Conservation (phyloP, 129 eudicot genomes). For the Escallonia rubra region DNA sequence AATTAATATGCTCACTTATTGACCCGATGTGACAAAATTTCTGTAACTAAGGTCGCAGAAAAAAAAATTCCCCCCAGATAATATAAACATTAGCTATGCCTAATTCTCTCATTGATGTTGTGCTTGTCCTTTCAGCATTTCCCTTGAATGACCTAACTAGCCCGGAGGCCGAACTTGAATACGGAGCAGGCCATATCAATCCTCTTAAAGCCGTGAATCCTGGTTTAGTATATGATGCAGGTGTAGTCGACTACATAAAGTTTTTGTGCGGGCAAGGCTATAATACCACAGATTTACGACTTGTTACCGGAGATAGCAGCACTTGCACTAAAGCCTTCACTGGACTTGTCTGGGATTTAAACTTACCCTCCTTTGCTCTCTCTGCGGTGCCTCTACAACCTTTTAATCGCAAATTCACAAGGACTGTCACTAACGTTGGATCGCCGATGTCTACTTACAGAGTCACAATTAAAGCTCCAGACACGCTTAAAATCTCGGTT, state of each 20-base stretch:
- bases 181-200: slow-evolving; percentile 27
- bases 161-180: slow-evolving; percentile 24
- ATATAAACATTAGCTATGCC: background rate
- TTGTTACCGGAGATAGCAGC: slow-evolving; percentile 16
- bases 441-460: slow-evolving; percentile 12
- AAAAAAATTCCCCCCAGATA: too few relatives aligned
- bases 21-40: too few relatives aligned
- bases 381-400: background rate
- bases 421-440: slow-evolving; percentile 33
- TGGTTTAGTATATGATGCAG: slow-evolving; percentile 24
- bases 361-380: slow-evolving; percentile 24
- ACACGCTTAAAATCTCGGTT: slow-evolving; percentile 13
- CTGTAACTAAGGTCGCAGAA: too few relatives aligned
- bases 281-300: background rate
- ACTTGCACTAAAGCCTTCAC: slow-evolving; percentile 1
- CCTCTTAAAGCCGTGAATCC: slow-evolving; percentile 21
- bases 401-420: background rate
- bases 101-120: background rate
- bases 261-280: slow-evolving; percentile 24
- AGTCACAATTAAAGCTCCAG: background rate
- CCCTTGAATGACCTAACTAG: slow-evolving; percentile 11
- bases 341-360: slow-evolving; percentile 6
- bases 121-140: slow-evolving; percentile 7
- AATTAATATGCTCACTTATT: too few relatives aligned
- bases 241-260: slow-evolving; percentile 11